A percentile compares a stretch with the other conserved stretches of the same genome.
These are phyloP conservation scores for Quercus bicolor DNA, from an alignment of 306 rosid species.

Conservation along the genomic window DNA sequence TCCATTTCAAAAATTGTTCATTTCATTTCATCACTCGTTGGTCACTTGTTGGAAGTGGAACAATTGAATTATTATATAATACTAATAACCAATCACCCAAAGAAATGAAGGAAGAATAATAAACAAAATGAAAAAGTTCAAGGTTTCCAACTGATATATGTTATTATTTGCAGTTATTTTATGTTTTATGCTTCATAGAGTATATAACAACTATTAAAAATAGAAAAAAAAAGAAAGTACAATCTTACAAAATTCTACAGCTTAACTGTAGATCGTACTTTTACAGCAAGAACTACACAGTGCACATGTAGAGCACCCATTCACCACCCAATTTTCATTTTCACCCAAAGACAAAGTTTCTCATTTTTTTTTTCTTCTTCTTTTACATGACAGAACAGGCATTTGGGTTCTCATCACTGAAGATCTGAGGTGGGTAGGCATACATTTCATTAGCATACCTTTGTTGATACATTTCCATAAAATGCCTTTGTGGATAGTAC, in stretches of 20 bases:
- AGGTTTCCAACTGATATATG: background rate
- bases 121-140: background rate
- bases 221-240: constrained; percentile 15
- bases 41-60: too few relatives aligned
- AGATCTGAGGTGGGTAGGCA: constrained; percentile 66
- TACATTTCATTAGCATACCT: constrained; percentile 42
- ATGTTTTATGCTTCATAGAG: constrained; percentile 14
- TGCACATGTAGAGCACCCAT: constrained; percentile 24
- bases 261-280: constrained; percentile 43
- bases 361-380: background rate
- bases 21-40: too few relatives aligned
- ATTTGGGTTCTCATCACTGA: constrained; percentile 88
- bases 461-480: background rate
- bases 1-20: too few relatives aligned
- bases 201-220: background rate
- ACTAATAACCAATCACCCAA: too few relatives aligned
- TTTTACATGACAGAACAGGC: constrained; percentile 61
- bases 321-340: constrained; percentile 19
- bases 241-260: constrained; percentile 55
- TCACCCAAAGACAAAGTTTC: background rate
- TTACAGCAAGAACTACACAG: constrained; percentile 28
- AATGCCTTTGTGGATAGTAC: constrained; percentile 26
- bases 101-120: background rate
- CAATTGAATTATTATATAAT: too few relatives aligned
- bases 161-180: background rate